phyloP scores from a whole-genome alignment of 129 eudicot species.

The Arctium minus region DNA sequence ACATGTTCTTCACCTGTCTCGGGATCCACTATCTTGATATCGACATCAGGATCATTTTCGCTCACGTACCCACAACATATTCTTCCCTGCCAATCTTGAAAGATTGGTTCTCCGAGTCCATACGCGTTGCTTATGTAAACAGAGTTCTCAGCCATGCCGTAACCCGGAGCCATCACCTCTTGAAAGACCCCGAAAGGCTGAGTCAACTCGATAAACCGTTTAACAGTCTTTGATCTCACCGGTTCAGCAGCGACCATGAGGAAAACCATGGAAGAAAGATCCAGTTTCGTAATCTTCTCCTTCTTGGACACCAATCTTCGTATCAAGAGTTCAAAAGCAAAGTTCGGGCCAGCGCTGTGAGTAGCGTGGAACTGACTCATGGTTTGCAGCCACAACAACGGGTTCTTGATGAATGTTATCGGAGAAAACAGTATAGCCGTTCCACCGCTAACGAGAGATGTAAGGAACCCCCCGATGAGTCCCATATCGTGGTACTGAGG shows the following conservation, averaged over 20 bases:
- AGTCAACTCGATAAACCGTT: constrained; percentile 41
- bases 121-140: constrained; percentile 40
- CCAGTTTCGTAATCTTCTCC: constrained; percentile 17
- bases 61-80: constrained; percentile 45
- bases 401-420: constrained; percentile 39
- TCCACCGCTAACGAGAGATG: constrained; percentile 35
- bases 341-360: constrained; percentile 46
- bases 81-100: constrained; percentile 47
- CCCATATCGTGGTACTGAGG: constrained; percentile 59
- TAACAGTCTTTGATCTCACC: constrained; percentile 36
- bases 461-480: constrained; percentile 41
- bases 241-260: constrained; percentile 56
- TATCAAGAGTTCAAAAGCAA: constrained; percentile 39
- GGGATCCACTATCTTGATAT: constrained; percentile 37
- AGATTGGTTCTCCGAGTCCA: constrained; percentile 34
- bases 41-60: constrained; percentile 31
- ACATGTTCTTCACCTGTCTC: constrained; percentile 34
- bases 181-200: constrained; percentile 39
- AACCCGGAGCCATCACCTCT: constrained; percentile 50
- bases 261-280: constrained; percentile 49
- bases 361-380: constrained; percentile 42
- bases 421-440: constrained; percentile 39
- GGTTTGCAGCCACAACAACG: constrained; percentile 45
- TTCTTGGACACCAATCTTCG: constrained; percentile 28
- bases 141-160: constrained; percentile 50